These are phyloP conservation scores for Capsicum chinense DNA, from an alignment of 257 asterid species.

Conservation along the genomic window DNA sequence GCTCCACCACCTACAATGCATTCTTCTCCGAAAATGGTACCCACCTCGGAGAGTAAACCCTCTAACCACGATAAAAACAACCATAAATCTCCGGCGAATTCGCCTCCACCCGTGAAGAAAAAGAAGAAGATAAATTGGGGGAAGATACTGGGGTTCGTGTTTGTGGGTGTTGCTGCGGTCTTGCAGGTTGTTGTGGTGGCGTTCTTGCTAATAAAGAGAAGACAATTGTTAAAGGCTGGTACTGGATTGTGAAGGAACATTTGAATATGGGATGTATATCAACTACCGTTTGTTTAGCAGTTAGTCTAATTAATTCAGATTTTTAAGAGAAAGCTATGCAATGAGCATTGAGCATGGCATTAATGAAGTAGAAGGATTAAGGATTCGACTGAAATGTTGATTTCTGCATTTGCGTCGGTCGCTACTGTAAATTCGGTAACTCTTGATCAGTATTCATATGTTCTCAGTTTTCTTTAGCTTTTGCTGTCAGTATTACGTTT, in stretches of 20 bases:
- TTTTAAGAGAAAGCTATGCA: background rate
- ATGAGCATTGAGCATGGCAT: conserved; percentile 23
- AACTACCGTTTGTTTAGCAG: conserved; percentile 24
- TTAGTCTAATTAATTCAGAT: conserved; percentile 25
- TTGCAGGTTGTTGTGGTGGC: conserved; percentile 50
- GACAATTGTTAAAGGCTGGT: conserved; percentile 39
- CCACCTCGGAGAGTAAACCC: background rate
- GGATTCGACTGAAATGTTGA: conserved; percentile 25
- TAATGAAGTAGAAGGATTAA: conserved; percentile 40
- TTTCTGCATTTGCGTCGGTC: conserved; percentile 46
- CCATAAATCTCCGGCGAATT: background rate
- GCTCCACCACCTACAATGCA: conserved; percentile 37
- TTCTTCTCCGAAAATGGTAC: conserved; percentile 23
- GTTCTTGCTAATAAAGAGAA: conserved; percentile 47
- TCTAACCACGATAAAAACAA: background rate
- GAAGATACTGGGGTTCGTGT: conserved; percentile 48
- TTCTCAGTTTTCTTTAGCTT: background rate
- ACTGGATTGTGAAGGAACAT: conserved; percentile 30
- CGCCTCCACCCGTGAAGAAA: conserved; percentile 9
- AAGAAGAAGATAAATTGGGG: conserved; percentile 39
- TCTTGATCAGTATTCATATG: conserved; percentile 38
- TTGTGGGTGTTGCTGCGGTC: conserved; percentile 42
- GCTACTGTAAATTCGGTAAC: conserved; percentile 75
- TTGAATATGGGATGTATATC: conserved; percentile 4
- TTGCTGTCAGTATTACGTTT: conserved; percentile 23